Base-by-base conservation (phyloP, 2,329 filamentous ascomycete genomes). In the Colletotrichum sp. region DNA sequence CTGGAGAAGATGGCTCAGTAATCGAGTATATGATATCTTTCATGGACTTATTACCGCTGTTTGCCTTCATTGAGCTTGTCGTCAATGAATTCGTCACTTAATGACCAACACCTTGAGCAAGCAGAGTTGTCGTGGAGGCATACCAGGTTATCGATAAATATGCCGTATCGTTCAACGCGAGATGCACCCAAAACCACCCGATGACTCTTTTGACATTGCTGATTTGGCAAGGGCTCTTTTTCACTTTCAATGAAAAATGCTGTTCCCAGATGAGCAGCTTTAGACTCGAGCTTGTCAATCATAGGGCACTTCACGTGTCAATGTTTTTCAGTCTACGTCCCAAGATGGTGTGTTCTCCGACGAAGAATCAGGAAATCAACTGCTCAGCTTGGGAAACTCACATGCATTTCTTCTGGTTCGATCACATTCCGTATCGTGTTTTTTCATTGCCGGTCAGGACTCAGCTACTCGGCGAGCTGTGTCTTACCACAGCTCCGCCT, bases 101-200 rank as follows among this genome's bases (percentile, higher is more conserved):
- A 44, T 44, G 18, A 44, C 39, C 39, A 44, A 44, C 9, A 44
- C 3, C 39, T 44, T 7, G 44, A 49, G 44, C n/a, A 21, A 49
- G 44, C 18, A 49, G 44, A 13, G n/a, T 7, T 21, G 10, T 21
- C 1, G n/a, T 13, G 44, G 18, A 1, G 44, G n/a, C 1, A 49
- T 12, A 49, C 44, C 12, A n/a, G 10, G 10, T 13, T 3, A 21
- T 49, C 10, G 44, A 3, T 49, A 0, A 21, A 49, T 1, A 49
- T 13, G 44, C 0, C n/a, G 0, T 0, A 21, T 21, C 0, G n/a
- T 49, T 49, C 0, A 21, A 21, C 8, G 18, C 12, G n/a, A 21
- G n/a, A 12, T 13, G 0, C 44, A 49, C 10, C 18, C 18, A 10
- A 44, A n/a, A n/a, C 9, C 39, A 44, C 9, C 18, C 3, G 18